Evolutionary conservation across 2,329 filamentous ascomycete species (phyloP).

Genomic region (Colletotrichum agaves): DNA sequence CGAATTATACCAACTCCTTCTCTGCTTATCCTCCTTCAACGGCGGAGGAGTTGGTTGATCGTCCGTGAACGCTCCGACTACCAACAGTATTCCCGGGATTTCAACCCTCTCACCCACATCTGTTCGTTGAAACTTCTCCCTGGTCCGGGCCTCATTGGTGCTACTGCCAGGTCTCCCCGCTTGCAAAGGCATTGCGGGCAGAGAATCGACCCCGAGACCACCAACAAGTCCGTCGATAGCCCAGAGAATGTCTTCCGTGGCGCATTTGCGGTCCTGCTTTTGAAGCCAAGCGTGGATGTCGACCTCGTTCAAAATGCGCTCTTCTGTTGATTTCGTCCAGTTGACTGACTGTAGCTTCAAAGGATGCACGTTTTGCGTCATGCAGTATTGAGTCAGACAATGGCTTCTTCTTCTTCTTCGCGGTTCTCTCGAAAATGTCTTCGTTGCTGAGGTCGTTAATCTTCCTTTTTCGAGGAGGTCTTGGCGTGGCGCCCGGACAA

Average conservation of each 20-base stretch:
- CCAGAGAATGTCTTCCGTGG: neutral
- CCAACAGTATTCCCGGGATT: neutral
- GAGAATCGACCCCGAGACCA: neutral
- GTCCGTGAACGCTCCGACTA: conserved; percentile 8
- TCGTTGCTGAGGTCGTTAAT: neutral
- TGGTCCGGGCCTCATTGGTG: neutral
- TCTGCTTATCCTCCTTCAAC: neutral
- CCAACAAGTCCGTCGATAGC: neutral
- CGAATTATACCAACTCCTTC: neutral
- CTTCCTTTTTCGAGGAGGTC: conserved; percentile 1
- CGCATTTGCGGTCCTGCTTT: neutral
- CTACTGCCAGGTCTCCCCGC: neutral
- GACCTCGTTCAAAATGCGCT: neutral
- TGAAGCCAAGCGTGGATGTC: neutral
- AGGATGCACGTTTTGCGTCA: neutral
- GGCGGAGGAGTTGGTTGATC: neutral
- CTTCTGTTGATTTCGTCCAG: neutral
- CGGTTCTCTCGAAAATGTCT: neutral
- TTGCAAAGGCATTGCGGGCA: neutral
- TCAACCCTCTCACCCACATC: neutral
- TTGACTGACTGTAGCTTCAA: neutral
- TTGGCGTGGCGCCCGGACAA: neutral
- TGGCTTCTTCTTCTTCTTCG: neutral
- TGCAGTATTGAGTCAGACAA: neutral
- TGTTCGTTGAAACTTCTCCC: neutral